A percentile compares a stretch with the other conserved stretches of the same genome.
Conservation (phyloP, 345 rosid species). For the Arabis alpina region DNA sequence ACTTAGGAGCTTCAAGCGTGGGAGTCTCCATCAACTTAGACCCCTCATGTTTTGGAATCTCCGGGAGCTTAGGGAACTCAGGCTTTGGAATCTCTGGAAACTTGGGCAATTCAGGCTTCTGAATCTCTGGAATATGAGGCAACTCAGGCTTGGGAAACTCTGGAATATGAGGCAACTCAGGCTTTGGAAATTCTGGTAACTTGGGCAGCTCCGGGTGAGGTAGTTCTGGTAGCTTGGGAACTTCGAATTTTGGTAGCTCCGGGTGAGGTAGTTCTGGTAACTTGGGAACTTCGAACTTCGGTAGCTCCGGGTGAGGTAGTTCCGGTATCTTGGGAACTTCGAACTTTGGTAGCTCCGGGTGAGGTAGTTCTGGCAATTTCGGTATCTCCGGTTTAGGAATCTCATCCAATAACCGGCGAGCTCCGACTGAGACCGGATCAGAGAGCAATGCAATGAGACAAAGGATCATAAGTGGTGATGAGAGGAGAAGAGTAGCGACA, state of each 20-base stretch:
- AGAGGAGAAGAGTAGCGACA: conserved; percentile 24
- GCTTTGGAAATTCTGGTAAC: not conserved
- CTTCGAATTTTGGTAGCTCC: conserved; percentile 2
- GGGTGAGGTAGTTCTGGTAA: conserved; percentile 28
- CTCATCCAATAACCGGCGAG: conserved; percentile 42
- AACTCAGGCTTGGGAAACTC: conserved; percentile 33
- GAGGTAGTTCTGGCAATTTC: conserved; percentile 33
- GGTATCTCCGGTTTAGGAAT: conserved; percentile 46
- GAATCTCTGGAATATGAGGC: conserved; percentile 13
- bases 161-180: conserved; percentile 11
- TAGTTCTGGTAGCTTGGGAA: not conserved
- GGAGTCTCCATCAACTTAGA: conserved; percentile 16
- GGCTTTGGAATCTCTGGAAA: conserved; percentile 21
- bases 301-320: conserved; percentile 38
- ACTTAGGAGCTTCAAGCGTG: conserved; percentile 4
- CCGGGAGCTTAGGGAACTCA: conserved; percentile 26
- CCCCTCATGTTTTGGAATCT: conserved; percentile 4
- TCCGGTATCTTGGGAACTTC: conserved; percentile 39
- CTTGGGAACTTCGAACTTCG: conserved; percentile 28
- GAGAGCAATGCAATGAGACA: conserved; percentile 32
- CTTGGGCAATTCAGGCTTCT: conserved; percentile 32
- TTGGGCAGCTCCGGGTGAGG: not conserved
- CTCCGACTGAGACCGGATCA: conserved; percentile 29
- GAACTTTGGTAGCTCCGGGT: conserved; percentile 39
- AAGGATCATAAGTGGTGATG: conserved; percentile 36